Evolutionary conservation across 2,329 filamentous ascomycete species (phyloP).

Genomic region (Hirsutella rhossiliensis): DNA sequence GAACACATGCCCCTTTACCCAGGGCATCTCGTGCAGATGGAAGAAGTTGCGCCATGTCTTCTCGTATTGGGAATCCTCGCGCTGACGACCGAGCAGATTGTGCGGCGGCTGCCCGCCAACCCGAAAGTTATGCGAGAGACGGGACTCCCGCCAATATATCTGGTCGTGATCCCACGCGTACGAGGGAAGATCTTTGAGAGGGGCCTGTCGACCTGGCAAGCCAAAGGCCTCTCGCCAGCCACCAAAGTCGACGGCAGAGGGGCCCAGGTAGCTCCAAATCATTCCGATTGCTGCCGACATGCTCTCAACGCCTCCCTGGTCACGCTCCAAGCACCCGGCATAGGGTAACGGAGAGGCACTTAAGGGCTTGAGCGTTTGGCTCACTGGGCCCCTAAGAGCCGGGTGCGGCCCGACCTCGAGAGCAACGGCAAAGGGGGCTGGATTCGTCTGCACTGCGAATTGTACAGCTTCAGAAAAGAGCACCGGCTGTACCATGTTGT

Average conservation of each 20-base stretch:
- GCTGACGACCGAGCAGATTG: conserved; percentile 13
- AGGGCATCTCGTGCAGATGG: conserved; percentile 11
- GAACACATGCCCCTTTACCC: conserved; percentile 17
- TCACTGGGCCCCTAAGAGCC: conserved; percentile 26
- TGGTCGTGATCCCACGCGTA: conserved; percentile 28
- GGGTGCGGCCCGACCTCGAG: conserved; percentile 26
- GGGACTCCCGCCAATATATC: conserved; percentile 16
- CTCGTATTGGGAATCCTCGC: neutral
- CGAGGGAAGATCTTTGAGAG: conserved; percentile 14
- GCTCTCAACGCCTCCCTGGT: conserved; percentile 7
- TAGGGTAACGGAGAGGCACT: conserved; percentile 9
- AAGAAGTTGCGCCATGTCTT: conserved; percentile 12
- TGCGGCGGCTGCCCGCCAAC: conserved; percentile 7
- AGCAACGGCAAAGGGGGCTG: conserved; percentile 5
- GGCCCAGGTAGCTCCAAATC: neutral
- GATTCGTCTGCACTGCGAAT: conserved; percentile 9
- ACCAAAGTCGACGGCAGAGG: neutral
- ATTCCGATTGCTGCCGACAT: neutral
- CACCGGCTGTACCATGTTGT: conserved; percentile 13
- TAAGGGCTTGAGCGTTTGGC: conserved; percentile 16
- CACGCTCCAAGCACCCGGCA: conserved; percentile 9
- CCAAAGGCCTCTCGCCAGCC: neutral
- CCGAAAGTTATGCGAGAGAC: conserved; percentile 3
- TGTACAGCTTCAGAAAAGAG: conserved; percentile 11
- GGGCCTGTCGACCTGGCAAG: neutral